Evolutionary conservation across 306 rosid species (phyloP), one percentile per base, ranked within the genome.

Genomic region (Gastrolobium bilobum): DNA sequence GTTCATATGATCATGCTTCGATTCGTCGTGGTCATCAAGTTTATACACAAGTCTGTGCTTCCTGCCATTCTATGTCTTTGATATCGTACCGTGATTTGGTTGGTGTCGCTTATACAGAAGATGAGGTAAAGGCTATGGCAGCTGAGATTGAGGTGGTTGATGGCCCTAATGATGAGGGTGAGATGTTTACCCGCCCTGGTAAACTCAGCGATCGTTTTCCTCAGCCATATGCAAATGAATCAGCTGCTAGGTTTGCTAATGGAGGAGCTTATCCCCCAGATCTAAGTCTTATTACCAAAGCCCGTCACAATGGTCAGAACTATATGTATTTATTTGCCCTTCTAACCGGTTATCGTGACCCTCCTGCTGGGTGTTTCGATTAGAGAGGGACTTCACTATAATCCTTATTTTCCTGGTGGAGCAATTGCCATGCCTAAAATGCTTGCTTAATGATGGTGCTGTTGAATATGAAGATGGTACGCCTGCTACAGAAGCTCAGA

Each of bases 1-100:
- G 99, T 79, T 95, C 99, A 81, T 95, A 95, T 63, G 99, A 95
- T 70, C 99, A 93, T 80, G 96, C 94, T 81, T 91, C 99, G 98
- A 89, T 95, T 82, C 97, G 99, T 47, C 98, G 99, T 77, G 99
- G 99, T 83, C 99, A 95, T 87, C 98, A 93, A 88, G 99, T 96
- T 79, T 95, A 95, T 82, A 68, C 68, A 56, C 92, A 95, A 89
- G 98, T 95, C 81, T 95, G 98, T 81, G 98, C 98, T 54, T 95
- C 99, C 30, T 95, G 98, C 78, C 99, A 95, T 88, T 95, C 99
- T 11, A 91, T 93, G 98, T 91, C 99, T 76, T 86, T 95, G 79
- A 76, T 93, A 84, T 95, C 99, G 10, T 95, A 90, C 87, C 97
- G 98, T 87, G 99, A 95, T 87, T 89, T 95, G 97, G 99, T 95